Conservation (phyloP, 352 stramenopile species). For the Pythium folliculosum region DNA sequence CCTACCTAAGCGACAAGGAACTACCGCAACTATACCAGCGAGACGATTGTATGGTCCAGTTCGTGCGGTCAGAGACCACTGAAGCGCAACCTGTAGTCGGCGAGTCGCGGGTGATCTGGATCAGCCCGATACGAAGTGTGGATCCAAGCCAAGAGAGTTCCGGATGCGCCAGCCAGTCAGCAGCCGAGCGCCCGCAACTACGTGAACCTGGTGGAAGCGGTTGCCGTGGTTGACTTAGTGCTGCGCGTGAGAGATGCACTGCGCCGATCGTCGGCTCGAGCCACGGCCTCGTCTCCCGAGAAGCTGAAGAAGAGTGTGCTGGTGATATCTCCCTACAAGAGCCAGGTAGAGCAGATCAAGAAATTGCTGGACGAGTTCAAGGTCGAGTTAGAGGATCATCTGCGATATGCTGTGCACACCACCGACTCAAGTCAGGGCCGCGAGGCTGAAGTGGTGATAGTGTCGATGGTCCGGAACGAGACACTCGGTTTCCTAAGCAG, state of each 20-base stretch:
- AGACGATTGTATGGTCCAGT: neutral
- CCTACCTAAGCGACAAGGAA: neutral
- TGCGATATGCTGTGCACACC: neutral
- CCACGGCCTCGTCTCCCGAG: neutral
- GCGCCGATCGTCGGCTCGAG: neutral
- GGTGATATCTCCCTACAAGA: neutral
- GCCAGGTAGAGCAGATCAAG: neutral
- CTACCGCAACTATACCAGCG: neutral
- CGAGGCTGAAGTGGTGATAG: conserved; percentile 7
- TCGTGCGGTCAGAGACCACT: too few relatives aligned
- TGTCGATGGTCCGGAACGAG: conserved; percentile 8
- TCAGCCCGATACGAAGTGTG: too few relatives aligned
- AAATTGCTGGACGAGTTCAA: neutral
- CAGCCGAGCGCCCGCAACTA: too few relatives aligned
- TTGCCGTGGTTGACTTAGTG: too few relatives aligned
- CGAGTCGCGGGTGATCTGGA: too few relatives aligned
- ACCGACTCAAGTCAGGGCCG: conserved; percentile 5
- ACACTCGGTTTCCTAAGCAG: conserved; percentile 1
- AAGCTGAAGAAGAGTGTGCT: neutral
- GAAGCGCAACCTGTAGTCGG: too few relatives aligned
- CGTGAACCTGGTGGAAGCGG: too few relatives aligned
- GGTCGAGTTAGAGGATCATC: neutral
- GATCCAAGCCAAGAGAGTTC: too few relatives aligned
- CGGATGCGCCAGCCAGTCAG: too few relatives aligned
- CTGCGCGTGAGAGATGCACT: too few relatives aligned